Percentiles rank a stretch among this genome's conserved stretches.
These are phyloP conservation scores for Emergomyces orientalis DNA, from an alignment of 2,329 filamentous ascomycete species.

Conservation along the genomic window DNA sequence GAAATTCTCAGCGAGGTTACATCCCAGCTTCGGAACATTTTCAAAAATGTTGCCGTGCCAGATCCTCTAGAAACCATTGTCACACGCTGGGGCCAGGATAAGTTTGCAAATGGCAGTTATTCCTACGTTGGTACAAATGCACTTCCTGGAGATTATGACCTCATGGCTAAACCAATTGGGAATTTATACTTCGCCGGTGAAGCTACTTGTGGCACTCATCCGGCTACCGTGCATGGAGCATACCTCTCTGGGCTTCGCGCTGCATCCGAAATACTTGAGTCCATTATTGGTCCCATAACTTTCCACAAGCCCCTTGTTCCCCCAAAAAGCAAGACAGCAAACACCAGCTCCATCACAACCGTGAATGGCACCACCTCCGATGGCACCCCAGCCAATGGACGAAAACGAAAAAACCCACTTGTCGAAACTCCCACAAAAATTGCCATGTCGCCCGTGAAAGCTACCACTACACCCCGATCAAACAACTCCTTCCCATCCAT, in stretches of 20 bases:
- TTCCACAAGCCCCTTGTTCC: constrained; percentile 65
- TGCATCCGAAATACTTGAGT: constrained; percentile 73
- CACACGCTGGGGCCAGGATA: constrained; percentile 85
- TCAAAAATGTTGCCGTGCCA: constrained; percentile 55
- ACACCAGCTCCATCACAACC: constrained; percentile 18
- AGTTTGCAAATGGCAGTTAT: constrained; percentile 88
- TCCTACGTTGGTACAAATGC: constrained; percentile 84
- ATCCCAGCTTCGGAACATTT: constrained; percentile 65
- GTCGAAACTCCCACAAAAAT: background rate
- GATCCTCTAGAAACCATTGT: constrained; percentile 76
- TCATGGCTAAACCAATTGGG: constrained; percentile 74
- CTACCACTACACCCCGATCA: constrained; percentile 11
- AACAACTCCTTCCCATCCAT: constrained; percentile 17
- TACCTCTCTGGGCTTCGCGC: constrained; percentile 88
- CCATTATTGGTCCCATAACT: constrained; percentile 70
- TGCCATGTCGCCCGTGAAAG: constrained; percentile 1
- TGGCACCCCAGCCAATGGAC: constrained; percentile 16
- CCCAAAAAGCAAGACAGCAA: constrained; percentile 45
- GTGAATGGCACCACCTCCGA: constrained; percentile 18
- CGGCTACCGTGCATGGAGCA: constrained; percentile 92
- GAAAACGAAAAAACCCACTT: constrained; percentile 20
- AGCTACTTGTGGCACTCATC: constrained; percentile 90
- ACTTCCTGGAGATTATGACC: constrained; percentile 78
- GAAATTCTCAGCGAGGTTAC: constrained; percentile 74
- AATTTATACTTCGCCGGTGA: constrained; percentile 94